Conservation (phyloP, 768 basidiomycete species). For the Kwoniella europaea region DNA sequence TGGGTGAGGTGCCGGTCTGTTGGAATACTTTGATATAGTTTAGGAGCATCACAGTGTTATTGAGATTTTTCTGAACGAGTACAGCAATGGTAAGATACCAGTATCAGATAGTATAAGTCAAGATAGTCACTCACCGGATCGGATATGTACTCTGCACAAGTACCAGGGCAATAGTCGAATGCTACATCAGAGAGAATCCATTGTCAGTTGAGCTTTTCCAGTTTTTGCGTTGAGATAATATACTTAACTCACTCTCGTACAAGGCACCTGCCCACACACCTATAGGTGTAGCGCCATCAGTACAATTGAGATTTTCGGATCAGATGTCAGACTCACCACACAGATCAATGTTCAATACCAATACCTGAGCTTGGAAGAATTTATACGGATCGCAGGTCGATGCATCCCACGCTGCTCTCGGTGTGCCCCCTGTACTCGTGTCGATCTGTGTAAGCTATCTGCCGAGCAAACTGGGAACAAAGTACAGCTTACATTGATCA, state of each 20-base stretch:
- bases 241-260: slow-evolving; percentile 42
- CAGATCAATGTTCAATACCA: slow-evolving; percentile 56
- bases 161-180: slow-evolving; percentile 51
- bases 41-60: slow-evolving; percentile 53
- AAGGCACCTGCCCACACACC: slow-evolving; percentile 54
- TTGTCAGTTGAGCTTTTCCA: background rate
- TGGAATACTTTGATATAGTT: slow-evolving; percentile 55
- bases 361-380: slow-evolving; percentile 52
- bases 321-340: slow-evolving; percentile 44
- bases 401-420: slow-evolving; percentile 46
- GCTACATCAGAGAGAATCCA: background rate
- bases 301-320: too few relatives aligned
- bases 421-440: slow-evolving; percentile 45
- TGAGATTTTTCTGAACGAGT: slow-evolving; percentile 43
- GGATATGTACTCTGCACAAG: slow-evolving; percentile 50
- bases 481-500: slow-evolving; percentile 38
- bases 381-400: slow-evolving; percentile 51
- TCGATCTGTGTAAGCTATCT: background rate
- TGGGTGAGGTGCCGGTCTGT: slow-evolving; percentile 18
- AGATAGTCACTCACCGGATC: slow-evolving; percentile 39
- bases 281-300: background rate
- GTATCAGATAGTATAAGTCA: background rate
- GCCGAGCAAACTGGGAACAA: too few relatives aligned
- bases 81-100: too few relatives aligned
- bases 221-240: background rate